These are phyloP conservation scores for Asterionellopsis glacialis DNA, from an alignment of 108 stramenopile genomes.

Conservation along the genomic window DNA sequence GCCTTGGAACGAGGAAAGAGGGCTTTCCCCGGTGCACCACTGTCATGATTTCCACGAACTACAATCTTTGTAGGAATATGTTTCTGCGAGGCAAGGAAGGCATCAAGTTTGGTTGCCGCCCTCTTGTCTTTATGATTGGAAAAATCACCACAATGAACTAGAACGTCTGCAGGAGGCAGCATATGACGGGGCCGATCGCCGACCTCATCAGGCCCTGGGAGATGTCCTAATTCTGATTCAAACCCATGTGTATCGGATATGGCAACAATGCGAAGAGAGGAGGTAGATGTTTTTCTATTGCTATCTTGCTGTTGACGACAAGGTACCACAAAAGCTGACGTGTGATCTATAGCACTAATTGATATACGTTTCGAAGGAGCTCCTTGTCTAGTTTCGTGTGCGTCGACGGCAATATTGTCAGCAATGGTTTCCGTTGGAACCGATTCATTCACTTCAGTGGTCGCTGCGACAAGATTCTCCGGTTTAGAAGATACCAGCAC, in stretches of 20 bases:
- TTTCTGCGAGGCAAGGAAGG: conserved; percentile 47
- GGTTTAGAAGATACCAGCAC: no score
- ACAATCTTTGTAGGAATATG: conserved; percentile 65
- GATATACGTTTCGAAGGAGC: no score
- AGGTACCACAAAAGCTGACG: no score
- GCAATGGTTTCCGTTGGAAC: no score
- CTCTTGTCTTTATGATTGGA: conserved; percentile 2
- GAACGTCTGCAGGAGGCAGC: conserved; percentile 58
- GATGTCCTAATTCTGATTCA: conserved; percentile 25
- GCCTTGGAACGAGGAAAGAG: conserved; percentile 45
- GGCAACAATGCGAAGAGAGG: conserved; percentile 45
- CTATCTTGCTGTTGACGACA: no score
- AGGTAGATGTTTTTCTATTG: background rate
- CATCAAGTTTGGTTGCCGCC: conserved; percentile 40
- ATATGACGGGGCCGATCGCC: conserved; percentile 5
- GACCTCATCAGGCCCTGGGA: conserved; percentile 17
- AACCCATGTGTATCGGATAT: conserved; percentile 76
- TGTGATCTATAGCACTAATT: no score
- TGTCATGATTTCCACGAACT: conserved; percentile 79
- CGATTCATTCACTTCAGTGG: no score
- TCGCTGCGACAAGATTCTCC: no score
- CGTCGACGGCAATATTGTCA: no score
- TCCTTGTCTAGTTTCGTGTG: no score
- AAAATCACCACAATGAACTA: conserved; percentile 78
- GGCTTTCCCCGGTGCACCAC: conserved; percentile 54